A percentile compares a stretch with the other conserved stretches of the same genome.
These are phyloP conservation scores for Anisogramma anomala DNA, from an alignment of 2,329 filamentous ascomycete species.

Conservation along the genomic window DNA sequence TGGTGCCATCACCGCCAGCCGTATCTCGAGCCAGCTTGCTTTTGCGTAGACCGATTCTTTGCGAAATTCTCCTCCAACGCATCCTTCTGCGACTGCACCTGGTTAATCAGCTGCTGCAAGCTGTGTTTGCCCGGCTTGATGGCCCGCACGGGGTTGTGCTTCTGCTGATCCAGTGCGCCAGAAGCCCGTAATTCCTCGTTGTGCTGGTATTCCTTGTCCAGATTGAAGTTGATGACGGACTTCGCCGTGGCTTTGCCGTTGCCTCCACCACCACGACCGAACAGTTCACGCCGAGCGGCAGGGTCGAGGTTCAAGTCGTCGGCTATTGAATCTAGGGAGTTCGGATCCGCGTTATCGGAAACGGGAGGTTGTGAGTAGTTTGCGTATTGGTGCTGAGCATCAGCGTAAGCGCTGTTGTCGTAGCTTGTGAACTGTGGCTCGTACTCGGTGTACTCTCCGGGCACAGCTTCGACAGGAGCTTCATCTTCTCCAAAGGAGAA, in stretches of 20 bases:
- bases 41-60: slow-evolving; percentile 63
- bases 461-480: slow-evolving; percentile 17
- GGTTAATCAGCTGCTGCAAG: slow-evolving; percentile 75
- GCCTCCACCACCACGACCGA: slow-evolving; percentile 53
- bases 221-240: slow-evolving; percentile 79
- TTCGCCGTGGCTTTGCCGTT: slow-evolving; percentile 33
- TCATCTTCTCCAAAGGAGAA: slow-evolving; percentile 51
- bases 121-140: slow-evolving; percentile 85
- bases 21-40: slow-evolving; percentile 71
- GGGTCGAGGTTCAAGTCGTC: slow-evolving; percentile 68
- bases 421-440: slow-evolving; percentile 19
- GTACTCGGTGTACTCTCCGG: slow-evolving; percentile 24
- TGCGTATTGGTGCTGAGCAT: slow-evolving; percentile 16
- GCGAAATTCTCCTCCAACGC: slow-evolving; percentile 90
- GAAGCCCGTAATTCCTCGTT: slow-evolving; percentile 66
- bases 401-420: slow-evolving; percentile 23
- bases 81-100: slow-evolving; percentile 70
- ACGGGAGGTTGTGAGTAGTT: slow-evolving; percentile 11
- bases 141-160: slow-evolving; percentile 70
- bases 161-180: slow-evolving; percentile 57
- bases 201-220: slow-evolving; percentile 71
- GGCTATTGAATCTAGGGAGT: slow-evolving; percentile 60
- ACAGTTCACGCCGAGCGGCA: slow-evolving; percentile 68
- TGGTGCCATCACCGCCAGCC: slow-evolving; percentile 49
- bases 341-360: slow-evolving; percentile 1